These are phyloP conservation scores for Fomitiporia mediterranea DNA, from an alignment of 1,284 basidiomycete species.

Conservation along the genomic window DNA sequence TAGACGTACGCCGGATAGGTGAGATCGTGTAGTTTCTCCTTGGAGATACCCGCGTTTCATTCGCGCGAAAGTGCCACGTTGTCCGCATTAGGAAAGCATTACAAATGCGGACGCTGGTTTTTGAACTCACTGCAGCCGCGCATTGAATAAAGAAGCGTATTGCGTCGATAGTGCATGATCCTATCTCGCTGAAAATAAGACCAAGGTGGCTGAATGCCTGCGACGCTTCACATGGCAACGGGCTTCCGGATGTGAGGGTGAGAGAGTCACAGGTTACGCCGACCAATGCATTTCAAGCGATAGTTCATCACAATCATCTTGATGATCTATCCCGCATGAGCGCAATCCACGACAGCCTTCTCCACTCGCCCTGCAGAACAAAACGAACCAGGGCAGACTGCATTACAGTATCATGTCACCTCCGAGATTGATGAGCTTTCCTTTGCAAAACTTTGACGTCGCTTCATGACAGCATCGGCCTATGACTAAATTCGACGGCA, in stretches of 20 bases:
- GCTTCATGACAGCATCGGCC: not conserved
- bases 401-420: not conserved
- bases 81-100: not conserved
- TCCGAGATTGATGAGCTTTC: not conserved
- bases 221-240: not conserved
- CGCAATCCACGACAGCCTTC: not conserved
- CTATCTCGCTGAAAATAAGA: not conserved
- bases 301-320: not conserved
- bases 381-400: not conserved
- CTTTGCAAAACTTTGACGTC: not conserved
- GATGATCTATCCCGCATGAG: not conserved
- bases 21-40: slow-evolving; percentile 4
- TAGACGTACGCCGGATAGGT: too few species aligned
- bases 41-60: slow-evolving; percentile 2
- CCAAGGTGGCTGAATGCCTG: not conserved
- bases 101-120: not conserved
- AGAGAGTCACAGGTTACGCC: too few species aligned
- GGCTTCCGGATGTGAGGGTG: too few species aligned
- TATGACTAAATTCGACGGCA: not conserved
- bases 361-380: not conserved
- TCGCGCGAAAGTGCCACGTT: not conserved
- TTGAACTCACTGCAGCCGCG: not conserved
- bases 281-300: not conserved
- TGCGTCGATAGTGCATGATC: not conserved
- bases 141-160: not conserved